Evolutionary conservation across 2,329 filamentous ascomycete genomes (phyloP), one percentile per base, ranked within the genome.

Genomic region (Paraphoma sp.): DNA sequence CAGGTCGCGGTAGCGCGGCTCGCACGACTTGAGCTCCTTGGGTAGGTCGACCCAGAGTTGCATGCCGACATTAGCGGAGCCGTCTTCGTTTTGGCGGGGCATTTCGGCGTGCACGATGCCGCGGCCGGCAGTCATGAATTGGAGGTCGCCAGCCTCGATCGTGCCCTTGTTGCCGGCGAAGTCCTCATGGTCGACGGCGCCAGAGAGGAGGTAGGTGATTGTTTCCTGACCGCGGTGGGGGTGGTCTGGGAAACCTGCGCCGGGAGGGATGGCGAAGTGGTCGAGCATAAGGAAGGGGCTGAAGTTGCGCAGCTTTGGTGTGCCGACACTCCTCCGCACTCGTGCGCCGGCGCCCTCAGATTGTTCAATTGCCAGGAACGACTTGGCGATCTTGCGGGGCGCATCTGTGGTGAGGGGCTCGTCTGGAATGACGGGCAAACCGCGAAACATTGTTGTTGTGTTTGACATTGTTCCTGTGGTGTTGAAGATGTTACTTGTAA

Each of bases 71-170:
- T 93, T 97, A 56, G 89, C 81, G 54, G 82, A 86, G 48, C 91
- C 91, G 73, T 95, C 91, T 0, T 83, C 75, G 73, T 92, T 92
- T 71, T 91, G 87, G 52, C 86, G 85, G 9, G 94, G 94, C 93
- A 98, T 97, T 79, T 98, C 94, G 38, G 93, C 92, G 77, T 98
- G 95, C 77, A 97, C 90, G 69, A 98, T 96, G 42, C 94, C 94
- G 17, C 85, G 83, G 4, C 94, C 94, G 1, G 94, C 94, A 0
- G 94, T 97, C 95, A 98, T 98, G 83, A 98, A 98, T 75, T 98
- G 94, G 46, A 98, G 80, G 74, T 97, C 94, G n/a, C 94, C 94
- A 0, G 90, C 79, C 58, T 89, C 84, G 65, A 98, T 92, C 3
- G 90, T 95, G 55, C 94, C 95, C 48, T 84, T 84, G 80, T 95